A percentile compares a stretch with the other conserved stretches of the same genome.
Evolutionary conservation across 2,329 filamentous ascomycete species (phyloP).

Genomic region (Talaromyces funiculosus): DNA sequence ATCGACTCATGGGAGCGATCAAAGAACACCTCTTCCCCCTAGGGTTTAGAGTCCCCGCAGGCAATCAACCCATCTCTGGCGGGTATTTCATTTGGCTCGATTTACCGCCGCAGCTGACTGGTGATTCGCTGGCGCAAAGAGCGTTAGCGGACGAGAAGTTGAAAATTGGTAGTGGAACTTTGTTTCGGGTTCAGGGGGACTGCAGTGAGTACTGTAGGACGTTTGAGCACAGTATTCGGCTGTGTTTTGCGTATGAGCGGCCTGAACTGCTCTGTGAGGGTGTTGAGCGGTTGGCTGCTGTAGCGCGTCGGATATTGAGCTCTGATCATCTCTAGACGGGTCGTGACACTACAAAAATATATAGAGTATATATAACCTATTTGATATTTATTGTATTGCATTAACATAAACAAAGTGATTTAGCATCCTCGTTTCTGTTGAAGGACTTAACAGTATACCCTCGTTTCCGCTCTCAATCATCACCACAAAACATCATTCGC

Average conservation of each 20-base stretch:
- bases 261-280: conserved; percentile 62
- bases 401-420: not conserved
- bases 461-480: not conserved
- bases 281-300: conserved; percentile 54
- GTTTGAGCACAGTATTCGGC: conserved; percentile 57
- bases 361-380: not conserved
- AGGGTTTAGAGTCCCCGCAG: conserved; percentile 44
- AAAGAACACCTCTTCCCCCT: conserved; percentile 56
- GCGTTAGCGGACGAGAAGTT: conserved; percentile 61
- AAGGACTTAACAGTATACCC: not conserved
- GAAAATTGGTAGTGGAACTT: conserved; percentile 60
- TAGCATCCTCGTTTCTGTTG: not conserved
- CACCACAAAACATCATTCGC: not conserved
- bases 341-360: not conserved
- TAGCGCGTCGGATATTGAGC: conserved; percentile 8
- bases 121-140: conserved; percentile 50
- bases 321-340: not conserved
- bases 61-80: conserved; percentile 52
- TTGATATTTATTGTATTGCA: not conserved
- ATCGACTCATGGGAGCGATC: conserved; percentile 55
- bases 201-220: conserved; percentile 42
- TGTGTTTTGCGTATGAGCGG: conserved; percentile 70
- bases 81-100: conserved; percentile 84
- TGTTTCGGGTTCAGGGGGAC: conserved; percentile 64
- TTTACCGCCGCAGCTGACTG: conserved; percentile 52